Base-by-base conservation (phyloP, 225 moss, liverwort and hornwort genomes). In the Physcomitrellopsis africana region DNA sequence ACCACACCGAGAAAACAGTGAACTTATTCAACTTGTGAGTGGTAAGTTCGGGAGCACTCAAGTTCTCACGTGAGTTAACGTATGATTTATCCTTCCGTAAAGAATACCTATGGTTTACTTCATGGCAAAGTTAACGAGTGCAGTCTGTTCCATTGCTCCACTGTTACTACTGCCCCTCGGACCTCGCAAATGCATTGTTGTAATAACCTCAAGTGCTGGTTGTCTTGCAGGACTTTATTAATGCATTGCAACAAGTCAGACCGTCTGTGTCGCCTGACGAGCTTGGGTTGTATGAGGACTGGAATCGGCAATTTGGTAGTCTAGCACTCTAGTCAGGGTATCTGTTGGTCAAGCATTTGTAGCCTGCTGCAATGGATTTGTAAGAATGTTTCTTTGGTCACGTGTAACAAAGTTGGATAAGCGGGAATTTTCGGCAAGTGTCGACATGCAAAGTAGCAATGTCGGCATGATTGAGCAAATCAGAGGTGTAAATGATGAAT, bases 221-320 rank as follows among this genome's bases (percentile, higher is more conserved):
- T 78, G 20, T 69, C 48, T 79, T 76, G 32, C 90, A 99, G 99
- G 99, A 99, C 69, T 99, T 99, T 57, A 88, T 76, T n/a, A 88
- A 45, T 73, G 95, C 99, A 41, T 81, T 99, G 68, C 93, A 93
- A 76, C 99, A 95, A 92, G 95, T 99, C 46, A 82, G 99, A 66
- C 82, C 93, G 11, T 99, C 99, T 20, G 99, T 99, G 54, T 99
- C 99, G 67, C 90, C 89, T 48, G 71, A 82, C 72, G 99, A 99
- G 75, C 90, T 99, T 2, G 99, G 95, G 65, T 68, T 92, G 78
- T 99, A 95, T 58, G 93, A 93, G 79, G 99, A 92, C 67, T 99
- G 95, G 99, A 93, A 99, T 76, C 87, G 83, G 70, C 90, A 93
- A 75, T 95, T 92, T 62, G 95, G 99, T 62, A 95, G 99, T 72